Conservation (phyloP, 2,329 filamentous ascomycete species). For the Epichloe festucae region DNA sequence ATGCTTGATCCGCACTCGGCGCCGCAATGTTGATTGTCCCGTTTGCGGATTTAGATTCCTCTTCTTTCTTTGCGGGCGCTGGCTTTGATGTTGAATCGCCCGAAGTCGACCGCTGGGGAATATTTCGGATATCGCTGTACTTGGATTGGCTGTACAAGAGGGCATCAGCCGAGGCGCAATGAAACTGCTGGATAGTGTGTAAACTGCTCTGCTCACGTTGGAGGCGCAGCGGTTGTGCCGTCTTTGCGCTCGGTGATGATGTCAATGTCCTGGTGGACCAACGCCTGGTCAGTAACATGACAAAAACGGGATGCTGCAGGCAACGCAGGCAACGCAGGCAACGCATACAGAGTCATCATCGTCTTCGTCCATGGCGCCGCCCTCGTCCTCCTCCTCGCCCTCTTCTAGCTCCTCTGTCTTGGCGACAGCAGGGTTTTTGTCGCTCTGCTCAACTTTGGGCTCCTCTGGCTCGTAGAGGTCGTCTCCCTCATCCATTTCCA, state of each 20-base stretch:
- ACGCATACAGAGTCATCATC: slow-evolving; percentile 31
- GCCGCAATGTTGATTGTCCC: slow-evolving; percentile 18
- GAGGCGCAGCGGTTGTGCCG: slow-evolving; percentile 45
- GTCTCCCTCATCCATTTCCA: slow-evolving; percentile 57
- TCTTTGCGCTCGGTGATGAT: slow-evolving; percentile 57
- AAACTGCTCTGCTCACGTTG: slow-evolving; percentile 34
- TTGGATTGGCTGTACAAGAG: slow-evolving; percentile 36
- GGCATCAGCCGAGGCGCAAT: background rate
- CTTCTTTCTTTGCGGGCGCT: slow-evolving; percentile 33
- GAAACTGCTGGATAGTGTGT: background rate
- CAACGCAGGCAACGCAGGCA: too few species aligned
- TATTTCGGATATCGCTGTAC: slow-evolving; percentile 54
- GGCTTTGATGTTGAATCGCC: slow-evolving; percentile 36
- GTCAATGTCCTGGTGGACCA: slow-evolving; percentile 42
- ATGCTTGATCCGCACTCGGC: slow-evolving; percentile 39
- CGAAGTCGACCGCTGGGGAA: slow-evolving; percentile 45
- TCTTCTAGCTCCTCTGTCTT: slow-evolving; percentile 46
- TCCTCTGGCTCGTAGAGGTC: slow-evolving; percentile 54
- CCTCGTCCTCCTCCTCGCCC: slow-evolving; percentile 51
- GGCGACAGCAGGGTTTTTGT: slow-evolving; percentile 17
- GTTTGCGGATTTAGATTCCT: slow-evolving; percentile 19
- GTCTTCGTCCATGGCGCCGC: slow-evolving; percentile 47
- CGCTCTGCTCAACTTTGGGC: slow-evolving; percentile 24
- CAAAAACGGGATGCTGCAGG: background rate
- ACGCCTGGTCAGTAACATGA: background rate